Base-by-base conservation (phyloP, 1,139 yeast species). In the Yamadazyma taylorii region DNA sequence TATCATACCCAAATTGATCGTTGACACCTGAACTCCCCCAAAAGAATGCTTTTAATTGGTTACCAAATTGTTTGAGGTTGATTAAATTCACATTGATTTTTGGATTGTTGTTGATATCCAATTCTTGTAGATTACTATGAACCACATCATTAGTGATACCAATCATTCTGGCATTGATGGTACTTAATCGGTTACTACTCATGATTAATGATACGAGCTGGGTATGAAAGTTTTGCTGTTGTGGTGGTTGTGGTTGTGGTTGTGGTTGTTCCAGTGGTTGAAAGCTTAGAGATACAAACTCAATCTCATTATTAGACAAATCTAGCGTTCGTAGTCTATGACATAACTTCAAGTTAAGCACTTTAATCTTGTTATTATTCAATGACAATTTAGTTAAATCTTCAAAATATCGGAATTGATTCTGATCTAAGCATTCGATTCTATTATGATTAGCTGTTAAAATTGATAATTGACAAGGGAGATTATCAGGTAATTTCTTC, bases 1-100 rank as follows among this genome's bases (percentile, higher is more conserved):
- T 53, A 22, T 53, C 58, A 36, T 55, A 55, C 11, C 60, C 62
- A 38, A 52, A 55, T 16, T 42, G 37, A 39, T 57, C 61, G 33
- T 55, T 55, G 11, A 34, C 25, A 1, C 59, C 60, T 3, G 48
- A 42, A 32, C 40, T 39, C 0, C 56, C 59, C 14, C 50, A 40
- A 26, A 57, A 43, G n/a, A 57, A 40, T 9, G 46, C 45, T 17
- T 38, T 30, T 15, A 55, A 34, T 5, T 1, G 33, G 22, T 3
- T 5, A 8, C 59, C 59, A 16, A 45, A 46, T 5, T 36, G 28
- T 2, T 22, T 13, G 6, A 40, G 4, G 17, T 41, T 40, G 4
- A 48, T 24, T 5, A 34, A 36, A 2, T 35, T 29, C 5, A 34
- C 26, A 5, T 26, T 28, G 7, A 53, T 35, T 24, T 40, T 45